A percentile compares a stretch with the other conserved stretches of the same genome.
phyloP scores from a whole-genome alignment of 345 rosid genomes.

The Populus alba region DNA sequence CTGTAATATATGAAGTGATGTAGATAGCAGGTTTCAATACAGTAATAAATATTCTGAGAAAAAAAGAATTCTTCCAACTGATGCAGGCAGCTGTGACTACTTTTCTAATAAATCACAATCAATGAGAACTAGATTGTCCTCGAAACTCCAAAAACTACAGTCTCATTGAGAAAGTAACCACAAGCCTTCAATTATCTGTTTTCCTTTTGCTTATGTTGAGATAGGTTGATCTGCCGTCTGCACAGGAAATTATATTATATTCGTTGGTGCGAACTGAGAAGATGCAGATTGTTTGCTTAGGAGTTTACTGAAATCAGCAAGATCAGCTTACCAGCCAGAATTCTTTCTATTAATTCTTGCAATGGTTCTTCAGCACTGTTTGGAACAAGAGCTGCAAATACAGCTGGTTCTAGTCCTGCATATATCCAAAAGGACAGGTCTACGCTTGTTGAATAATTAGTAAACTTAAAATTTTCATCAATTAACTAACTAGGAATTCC shows the following conservation, averaged over 20 bases:
- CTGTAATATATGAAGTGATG: too few species aligned
- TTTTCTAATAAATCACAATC: neutral
- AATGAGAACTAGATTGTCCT: neutral
- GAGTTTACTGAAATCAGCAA: neutral
- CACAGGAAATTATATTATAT: conserved; percentile 7
- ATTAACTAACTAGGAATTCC: conserved; percentile 49
- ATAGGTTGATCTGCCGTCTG: conserved; percentile 43
- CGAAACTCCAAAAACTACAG: neutral
- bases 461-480: conserved; percentile 71
- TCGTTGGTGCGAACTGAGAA: neutral
- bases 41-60: neutral
- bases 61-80: neutral
- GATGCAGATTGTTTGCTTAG: too few species aligned
- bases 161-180: neutral
- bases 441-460: neutral
- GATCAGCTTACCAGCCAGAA: conserved; percentile 69
- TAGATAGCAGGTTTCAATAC: too few species aligned
- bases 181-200: neutral
- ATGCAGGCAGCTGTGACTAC: neutral
- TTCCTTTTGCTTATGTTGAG: conserved; percentile 10
- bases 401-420: conserved; percentile 70
- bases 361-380: conserved; percentile 76
- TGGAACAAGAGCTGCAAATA: conserved; percentile 82
- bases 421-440: neutral
- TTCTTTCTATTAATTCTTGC: conserved; percentile 66